Base-by-base conservation (phyloP, 805 yeast genomes). In the Wickerhamiella bombiphila region DNA sequence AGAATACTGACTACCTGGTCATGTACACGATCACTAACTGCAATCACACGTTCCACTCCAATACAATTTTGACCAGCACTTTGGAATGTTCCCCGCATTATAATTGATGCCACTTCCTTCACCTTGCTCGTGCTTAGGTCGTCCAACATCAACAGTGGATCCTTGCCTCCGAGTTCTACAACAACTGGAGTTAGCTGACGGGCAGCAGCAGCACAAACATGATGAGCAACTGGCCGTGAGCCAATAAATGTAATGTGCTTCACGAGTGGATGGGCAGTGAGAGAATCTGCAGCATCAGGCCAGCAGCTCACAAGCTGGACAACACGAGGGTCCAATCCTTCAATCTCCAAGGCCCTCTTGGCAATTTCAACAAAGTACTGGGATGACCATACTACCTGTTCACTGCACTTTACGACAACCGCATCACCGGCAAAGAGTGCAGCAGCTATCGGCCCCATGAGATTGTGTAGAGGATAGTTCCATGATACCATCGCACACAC, bases 1-100 rank as follows among this genome's bases (percentile, higher is more conserved):
- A 91, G 62, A 7, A 72, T 69, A 0, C 61, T 59, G 1, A 77
- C 76, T 30, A 91, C 59, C 31, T 59, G 51, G 17, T 72, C 76
- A 58, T 91, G 86, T 20, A 74, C 71, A 30, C 64, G 63, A 4
- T 79, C 80, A 26, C 42, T 43, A 32, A 82, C 66, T 26, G 86
- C 83, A 44, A 91, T 77, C 5, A 91, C 93, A 41, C 98, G 69
- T 61, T 91, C 99, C 38, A 91, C 80, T 28, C 99, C 97, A 52
- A 91, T 91, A 62, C 99, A 91, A 56, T 91, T 91, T 60, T 91
- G 99, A 9, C 99, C 99, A 0, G 94, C 80, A 38, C 94, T 80
- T 61, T 91, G 99, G 64, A 88, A 91, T 0, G 94, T 78, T 25
- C 98, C 99, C 53, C 99, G 69, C 78, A 91, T 69, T 29, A 91